Base-by-base conservation (phyloP, 2,329 filamentous ascomycete species). In the Pseudogymnoascus verrucosus region DNA sequence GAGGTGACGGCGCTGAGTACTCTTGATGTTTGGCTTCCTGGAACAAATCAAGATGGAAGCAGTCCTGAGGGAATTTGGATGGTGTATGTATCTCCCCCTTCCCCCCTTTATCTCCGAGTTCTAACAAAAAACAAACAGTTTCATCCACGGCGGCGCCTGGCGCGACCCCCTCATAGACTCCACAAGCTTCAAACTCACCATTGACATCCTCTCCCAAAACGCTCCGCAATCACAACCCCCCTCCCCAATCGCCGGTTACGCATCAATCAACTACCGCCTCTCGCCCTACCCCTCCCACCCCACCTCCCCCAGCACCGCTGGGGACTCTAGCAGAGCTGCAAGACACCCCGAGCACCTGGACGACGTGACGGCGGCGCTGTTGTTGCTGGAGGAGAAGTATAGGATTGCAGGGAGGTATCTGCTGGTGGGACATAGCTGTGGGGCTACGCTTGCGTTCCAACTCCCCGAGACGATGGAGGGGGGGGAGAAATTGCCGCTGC, bases 211-310 rank as follows among this genome's bases (percentile, higher is more conserved):
- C 70, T 28, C 62, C 37, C 73, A 34, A 34, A n/a, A n/a, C n/a
- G n/a, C n/a, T n/a, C 23, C 65, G 23, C 23, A 26, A 26, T 2
- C 23, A 5, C 23, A 26, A 26, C 23, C 23, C n/a, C n/a, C n/a
- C n/a, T n/a, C n/a, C 4, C 19, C 16, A 2, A 77, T 90, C 64
- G 82, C 82, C 21, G 87, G 82, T 65, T 83, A 89, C 70, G 83
- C 85, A 28, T 87, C 85, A 51, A 71, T 89, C 64, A 83, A 86
- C 74, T 89, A 89, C 78, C 81, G 85, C 39, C 82, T 89, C 60
- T 85, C 83, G 5, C 78, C 83, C 1, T 77, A 80, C 65, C 81
- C 83, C 0, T 80, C 8, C 77, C 74, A 1, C 73, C 78, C 81
- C 1, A 73, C 79, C 51, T 76, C 72, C 40, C 74, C 76, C 5